A percentile compares a stretch with the other conserved stretches of the same genome.
Evolutionary conservation across 345 rosid species (phyloP).

Genomic region (Nasturtium officinale): DNA sequence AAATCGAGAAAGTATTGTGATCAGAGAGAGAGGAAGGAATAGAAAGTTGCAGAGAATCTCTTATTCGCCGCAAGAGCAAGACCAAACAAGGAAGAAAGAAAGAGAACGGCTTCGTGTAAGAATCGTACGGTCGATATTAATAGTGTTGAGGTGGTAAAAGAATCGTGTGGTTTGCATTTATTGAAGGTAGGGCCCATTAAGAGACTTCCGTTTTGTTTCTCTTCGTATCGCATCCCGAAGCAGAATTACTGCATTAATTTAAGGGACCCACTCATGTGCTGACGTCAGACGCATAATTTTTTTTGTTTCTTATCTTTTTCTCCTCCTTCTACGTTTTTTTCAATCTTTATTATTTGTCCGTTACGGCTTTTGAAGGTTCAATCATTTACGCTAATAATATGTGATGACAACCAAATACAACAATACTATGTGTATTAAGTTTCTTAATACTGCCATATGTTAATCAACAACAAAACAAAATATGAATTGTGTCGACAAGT

Average conservation of each 20-base stretch:
- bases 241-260: not conserved
- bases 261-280: slow-evolving; percentile 22
- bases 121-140: slow-evolving; percentile 33
- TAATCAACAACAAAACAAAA: not conserved
- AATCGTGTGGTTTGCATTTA: slow-evolving; percentile 21
- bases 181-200: slow-evolving; percentile 20
- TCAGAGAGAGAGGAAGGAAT: slow-evolving; percentile 24
- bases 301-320: not conserved
- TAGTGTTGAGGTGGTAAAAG: not conserved
- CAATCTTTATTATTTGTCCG: slow-evolving; percentile 32
- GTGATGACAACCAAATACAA: not conserved
- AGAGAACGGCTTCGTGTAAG: slow-evolving; percentile 2
- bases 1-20: slow-evolving; percentile 26
- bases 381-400: not conserved
- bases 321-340: not conserved
- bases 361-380: slow-evolving; percentile 28
- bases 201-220: slow-evolving; percentile 40
- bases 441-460: not conserved
- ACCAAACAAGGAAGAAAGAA: slow-evolving; percentile 4
- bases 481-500: not conserved
- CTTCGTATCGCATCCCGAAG: slow-evolving; percentile 34
- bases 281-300: slow-evolving; percentile 31
- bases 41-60: slow-evolving; percentile 33
- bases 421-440: not conserved
- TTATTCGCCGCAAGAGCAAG: slow-evolving; percentile 30